These are phyloP conservation scores for Ganoderma lingzhi DNA, from an alignment of 1,284 basidiomycete genomes.

Conservation along the genomic window DNA sequence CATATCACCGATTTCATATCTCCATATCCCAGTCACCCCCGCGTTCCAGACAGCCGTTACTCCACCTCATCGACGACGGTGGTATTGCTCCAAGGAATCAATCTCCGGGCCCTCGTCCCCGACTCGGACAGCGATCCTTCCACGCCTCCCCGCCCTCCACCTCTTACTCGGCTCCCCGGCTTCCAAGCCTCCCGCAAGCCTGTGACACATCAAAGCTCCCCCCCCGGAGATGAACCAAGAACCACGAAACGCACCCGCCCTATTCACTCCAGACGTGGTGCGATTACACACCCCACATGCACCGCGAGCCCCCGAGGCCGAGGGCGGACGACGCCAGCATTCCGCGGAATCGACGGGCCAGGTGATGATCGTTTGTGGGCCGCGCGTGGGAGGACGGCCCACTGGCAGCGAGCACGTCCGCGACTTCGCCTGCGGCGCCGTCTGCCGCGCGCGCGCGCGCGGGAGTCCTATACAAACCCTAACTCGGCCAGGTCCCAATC, in stretches of 20 bases:
- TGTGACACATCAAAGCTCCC: slow-evolving; percentile 4
- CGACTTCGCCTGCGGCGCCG: too few relatives aligned
- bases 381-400: not conserved
- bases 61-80: not conserved
- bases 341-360: too few relatives aligned
- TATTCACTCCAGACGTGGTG: not conserved
- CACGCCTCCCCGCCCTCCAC: not conserved
- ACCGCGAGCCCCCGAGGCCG: not conserved
- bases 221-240: slow-evolving; percentile 1
- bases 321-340: too few relatives aligned
- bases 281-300: too few relatives aligned
- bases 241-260: slow-evolving; percentile 3
- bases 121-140: too few relatives aligned
- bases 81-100: not conserved
- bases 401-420: not conserved
- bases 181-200: not conserved
- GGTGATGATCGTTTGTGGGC: not conserved
- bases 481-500: not conserved
- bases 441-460: too few relatives aligned
- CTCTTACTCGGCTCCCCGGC: slow-evolving; percentile 6
- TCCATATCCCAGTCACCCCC: not conserved
- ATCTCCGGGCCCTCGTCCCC: not conserved
- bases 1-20: not conserved
- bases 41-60: not conserved
- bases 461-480: not conserved